Percentiles rank a stretch among this genome's conserved stretches.
Conservation (phyloP, 2,329 filamentous ascomycete species). For the Curvularia spicifera region DNA sequence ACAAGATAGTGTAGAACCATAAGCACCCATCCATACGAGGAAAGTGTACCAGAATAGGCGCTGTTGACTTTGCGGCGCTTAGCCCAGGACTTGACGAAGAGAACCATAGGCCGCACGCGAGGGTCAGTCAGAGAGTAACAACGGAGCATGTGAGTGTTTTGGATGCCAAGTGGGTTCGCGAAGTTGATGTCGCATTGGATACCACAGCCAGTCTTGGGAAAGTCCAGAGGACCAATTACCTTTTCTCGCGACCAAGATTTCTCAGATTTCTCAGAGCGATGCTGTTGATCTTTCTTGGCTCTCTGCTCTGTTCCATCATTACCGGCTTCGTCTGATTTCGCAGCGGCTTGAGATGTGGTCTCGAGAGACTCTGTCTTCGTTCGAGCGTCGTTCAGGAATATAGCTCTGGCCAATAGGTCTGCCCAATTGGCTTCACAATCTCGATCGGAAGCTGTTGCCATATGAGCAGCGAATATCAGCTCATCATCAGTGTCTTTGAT, state of each 20-base stretch:
- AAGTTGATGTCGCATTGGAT: conserved; percentile 95
- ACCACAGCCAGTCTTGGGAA: conserved; percentile 77
- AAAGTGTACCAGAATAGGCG: conserved; percentile 83
- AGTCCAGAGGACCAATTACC: conserved; percentile 67
- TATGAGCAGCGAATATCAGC: neutral
- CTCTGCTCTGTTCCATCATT: conserved; percentile 14
- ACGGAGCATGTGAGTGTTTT: conserved; percentile 81
- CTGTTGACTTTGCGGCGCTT: conserved; percentile 86
- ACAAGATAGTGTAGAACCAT: conserved; percentile 93
- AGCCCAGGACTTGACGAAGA: conserved; percentile 92
- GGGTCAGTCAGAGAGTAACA: conserved; percentile 83
- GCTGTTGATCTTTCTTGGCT: conserved; percentile 23
- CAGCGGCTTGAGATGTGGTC: conserved; percentile 4
- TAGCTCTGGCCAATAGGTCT: conserved; percentile 6
- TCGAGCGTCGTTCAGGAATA: conserved; percentile 8
- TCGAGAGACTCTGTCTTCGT: conserved; percentile 11
- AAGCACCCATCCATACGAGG: conserved; percentile 87
- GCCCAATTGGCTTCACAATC: conserved; percentile 1
- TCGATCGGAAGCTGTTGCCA: conserved; percentile 10
- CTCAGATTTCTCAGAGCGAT: conserved; percentile 37
- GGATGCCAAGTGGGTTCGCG: conserved; percentile 78
- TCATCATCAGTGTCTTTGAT: conserved; percentile 16
- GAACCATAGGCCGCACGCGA: conserved; percentile 76
- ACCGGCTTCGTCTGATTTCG: conserved; percentile 6
- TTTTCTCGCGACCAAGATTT: conserved; percentile 56